Conservation (phyloP, 805 yeast genomes). For the Saccharomycodes ludwigii region DNA sequence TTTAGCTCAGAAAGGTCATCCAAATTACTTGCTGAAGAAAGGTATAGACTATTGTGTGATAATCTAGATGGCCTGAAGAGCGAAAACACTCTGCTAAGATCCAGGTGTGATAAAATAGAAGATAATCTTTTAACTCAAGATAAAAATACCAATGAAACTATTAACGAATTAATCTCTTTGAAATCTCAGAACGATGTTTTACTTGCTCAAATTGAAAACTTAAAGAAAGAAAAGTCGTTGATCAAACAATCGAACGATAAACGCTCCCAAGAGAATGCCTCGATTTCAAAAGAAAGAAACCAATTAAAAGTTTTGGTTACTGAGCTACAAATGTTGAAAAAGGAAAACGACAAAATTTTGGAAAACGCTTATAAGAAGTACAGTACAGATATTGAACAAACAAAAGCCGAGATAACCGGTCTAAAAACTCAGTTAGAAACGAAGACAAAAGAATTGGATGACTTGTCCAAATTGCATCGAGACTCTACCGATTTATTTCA, state of each 20-base stretch:
- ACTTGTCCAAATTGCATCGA: conserved; percentile 12
- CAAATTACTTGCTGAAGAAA: conserved; percentile 39
- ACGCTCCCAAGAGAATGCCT: too few relatives aligned
- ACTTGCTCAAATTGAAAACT: conserved; percentile 35
- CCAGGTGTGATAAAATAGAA: conserved; percentile 29
- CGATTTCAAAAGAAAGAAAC: conserved; percentile 47
- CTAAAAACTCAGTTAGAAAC: too few relatives aligned
- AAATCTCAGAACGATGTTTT: conserved; percentile 33
- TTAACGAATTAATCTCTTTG: conserved; percentile 44
- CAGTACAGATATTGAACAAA: conserved; percentile 33
- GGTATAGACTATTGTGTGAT: conserved; percentile 30
- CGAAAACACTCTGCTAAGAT: conserved; percentile 35
- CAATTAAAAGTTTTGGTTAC: conserved; percentile 44
- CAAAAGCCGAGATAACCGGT: conserved; percentile 33
- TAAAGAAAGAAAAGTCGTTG: too few relatives aligned
- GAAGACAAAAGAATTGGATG: conserved; percentile 38
- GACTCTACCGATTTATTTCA: too few relatives aligned
- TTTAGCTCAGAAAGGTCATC: conserved; percentile 45
- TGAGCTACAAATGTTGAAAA: conserved; percentile 47
- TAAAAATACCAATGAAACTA: conserved; percentile 30
- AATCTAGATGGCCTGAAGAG: conserved; percentile 27
- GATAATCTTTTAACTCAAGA: conserved; percentile 35
- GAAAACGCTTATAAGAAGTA: conserved; percentile 38
- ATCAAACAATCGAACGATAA: too few relatives aligned
- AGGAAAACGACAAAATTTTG: conserved; percentile 46